Evolutionary conservation across 2,329 filamentous ascomycete genomes (phyloP), one percentile per base, ranked within the genome.

Genomic region (Monosporascus sp.): DNA sequence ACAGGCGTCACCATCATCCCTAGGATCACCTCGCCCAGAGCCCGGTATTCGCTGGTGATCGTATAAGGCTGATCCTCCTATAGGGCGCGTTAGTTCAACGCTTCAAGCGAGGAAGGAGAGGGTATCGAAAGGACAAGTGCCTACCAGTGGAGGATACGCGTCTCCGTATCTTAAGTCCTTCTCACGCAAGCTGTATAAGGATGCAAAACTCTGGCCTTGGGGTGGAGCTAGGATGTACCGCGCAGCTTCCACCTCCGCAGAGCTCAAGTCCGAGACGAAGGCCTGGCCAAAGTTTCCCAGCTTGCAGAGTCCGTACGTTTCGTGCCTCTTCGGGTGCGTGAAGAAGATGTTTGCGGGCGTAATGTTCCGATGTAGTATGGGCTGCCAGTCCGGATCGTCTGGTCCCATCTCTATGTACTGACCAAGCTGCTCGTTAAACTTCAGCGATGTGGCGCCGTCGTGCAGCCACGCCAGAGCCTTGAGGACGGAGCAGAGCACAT

Each of bases 251-350:
- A 22, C 38, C 37, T 8, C n/a, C 22, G n/a, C 52, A 36, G 60
- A 57, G 24, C 59, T 58, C 45, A 75, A 71, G 42, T 68, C 68
- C n/a, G 73, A 72, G 11, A 78, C 66, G 25, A 63, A 65, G 17
- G 72, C 70, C n/a, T 61, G 60, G 44, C 67, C 60, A 51, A 78
- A 79, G 42, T 76, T 72, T 15, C 79, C 79, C 51, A 83, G 65
- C 66, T 81, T 83, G 59, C 79, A 81, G 27, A 68, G 60, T 0
- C 79, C 80, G 59, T 81, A 83, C 34, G 71, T 74, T 65, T 81
- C 78, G 14, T 55, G 63, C 2, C 74, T 75, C 14, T 68, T 66
- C 37, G 78, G 72, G 49, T 76, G 71, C 62, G 76, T 71, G 58
- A 83, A 73, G 61, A 74, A 79, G 51, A 83, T 73, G 58, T 78